Percentiles rank a stretch among this genome's conserved stretches.
These are phyloP conservation scores for Volvox africanus DNA, from an alignment of 139 green algal genomes.

Conservation along the genomic window DNA sequence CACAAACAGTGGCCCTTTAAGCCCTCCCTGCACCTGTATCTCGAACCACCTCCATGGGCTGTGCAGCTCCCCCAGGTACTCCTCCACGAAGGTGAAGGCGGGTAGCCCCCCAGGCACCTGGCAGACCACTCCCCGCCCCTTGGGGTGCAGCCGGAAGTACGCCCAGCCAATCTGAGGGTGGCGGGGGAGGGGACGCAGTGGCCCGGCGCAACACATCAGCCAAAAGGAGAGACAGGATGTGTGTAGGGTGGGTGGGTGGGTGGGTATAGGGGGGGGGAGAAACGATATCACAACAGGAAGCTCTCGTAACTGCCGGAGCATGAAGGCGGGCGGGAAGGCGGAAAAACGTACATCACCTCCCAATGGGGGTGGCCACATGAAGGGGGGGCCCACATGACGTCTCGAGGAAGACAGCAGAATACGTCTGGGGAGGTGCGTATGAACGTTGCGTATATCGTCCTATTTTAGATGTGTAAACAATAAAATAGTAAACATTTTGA, in stretches of 20 bases:
- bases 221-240: too few relatives aligned
- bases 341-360: background rate
- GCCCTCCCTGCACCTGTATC: conserved; percentile 75
- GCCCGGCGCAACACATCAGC: too few relatives aligned
- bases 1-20: background rate
- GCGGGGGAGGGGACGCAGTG: background rate
- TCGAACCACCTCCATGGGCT: conserved; percentile 95
- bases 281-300: too few relatives aligned
- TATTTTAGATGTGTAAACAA: too few relatives aligned
- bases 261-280: background rate
- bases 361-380: too few relatives aligned
- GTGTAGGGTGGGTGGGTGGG: too few relatives aligned
- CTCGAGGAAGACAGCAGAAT: background rate
- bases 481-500: too few relatives aligned
- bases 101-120: conserved; percentile 70
- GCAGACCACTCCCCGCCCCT: conserved; percentile 87
- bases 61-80: conserved; percentile 96
- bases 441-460: too few relatives aligned
- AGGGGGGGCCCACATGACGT: too few relatives aligned
- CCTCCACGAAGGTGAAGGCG: conserved; percentile 89
- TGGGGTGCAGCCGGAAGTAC: conserved; percentile 94
- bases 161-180: conserved; percentile 69
- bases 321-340: background rate
- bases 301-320: too few relatives aligned
- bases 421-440: background rate